Percentiles rank a stretch among this genome's conserved stretches.
Conservation (phyloP, 345 rosid genomes). For the Corchorus olitorius region DNA sequence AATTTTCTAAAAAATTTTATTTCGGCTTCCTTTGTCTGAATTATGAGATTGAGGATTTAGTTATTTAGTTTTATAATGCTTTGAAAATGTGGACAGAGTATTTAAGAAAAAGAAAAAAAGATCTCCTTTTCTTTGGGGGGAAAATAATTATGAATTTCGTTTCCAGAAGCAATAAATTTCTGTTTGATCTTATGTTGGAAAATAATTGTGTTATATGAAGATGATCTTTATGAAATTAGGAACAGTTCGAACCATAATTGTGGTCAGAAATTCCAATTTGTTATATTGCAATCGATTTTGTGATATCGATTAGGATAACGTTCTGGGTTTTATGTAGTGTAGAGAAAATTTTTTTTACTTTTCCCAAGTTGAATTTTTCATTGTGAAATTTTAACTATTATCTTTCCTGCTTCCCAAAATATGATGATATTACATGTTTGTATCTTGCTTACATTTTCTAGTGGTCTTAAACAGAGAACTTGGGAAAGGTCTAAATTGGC, state of each 20-base stretch:
- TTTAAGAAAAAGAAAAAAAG: background rate
- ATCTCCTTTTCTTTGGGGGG: background rate
- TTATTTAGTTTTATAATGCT: background rate
- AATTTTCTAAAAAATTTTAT: background rate
- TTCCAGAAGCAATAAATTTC: background rate
- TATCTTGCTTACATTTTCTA: conserved; percentile 19
- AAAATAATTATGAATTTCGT: background rate
- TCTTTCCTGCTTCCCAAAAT: background rate
- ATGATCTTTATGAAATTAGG: background rate
- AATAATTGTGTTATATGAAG: background rate
- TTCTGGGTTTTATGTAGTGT: background rate
- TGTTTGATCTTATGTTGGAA: background rate
- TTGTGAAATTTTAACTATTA: background rate
- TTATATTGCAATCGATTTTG: background rate
- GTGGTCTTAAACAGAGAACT: conserved; percentile 67
- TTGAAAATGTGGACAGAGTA: background rate
- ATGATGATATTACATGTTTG: background rate
- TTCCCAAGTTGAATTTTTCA: background rate
- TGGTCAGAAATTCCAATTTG: background rate
- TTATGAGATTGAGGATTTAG: background rate
- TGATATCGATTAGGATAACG: background rate
- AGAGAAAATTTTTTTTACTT: background rate
- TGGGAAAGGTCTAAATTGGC: conserved; percentile 98
- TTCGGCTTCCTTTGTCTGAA: background rate
- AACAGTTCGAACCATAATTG: background rate